Conservation (phyloP, 164 flowering plant species). For the Nymphaea colorata region DNA sequence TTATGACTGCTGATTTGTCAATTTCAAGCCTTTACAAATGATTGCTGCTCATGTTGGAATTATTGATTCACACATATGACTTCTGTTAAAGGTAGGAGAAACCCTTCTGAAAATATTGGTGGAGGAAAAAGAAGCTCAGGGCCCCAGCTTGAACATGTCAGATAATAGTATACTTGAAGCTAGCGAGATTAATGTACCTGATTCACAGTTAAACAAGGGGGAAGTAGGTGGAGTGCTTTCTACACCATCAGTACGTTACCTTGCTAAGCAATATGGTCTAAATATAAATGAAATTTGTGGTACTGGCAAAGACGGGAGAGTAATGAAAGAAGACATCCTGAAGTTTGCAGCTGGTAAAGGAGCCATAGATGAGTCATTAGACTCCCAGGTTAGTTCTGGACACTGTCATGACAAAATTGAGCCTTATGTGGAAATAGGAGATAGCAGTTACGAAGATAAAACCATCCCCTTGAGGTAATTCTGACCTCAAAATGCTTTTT, state of each 20-base stretch:
- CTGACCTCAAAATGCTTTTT: neutral
- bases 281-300: conserved; percentile 58
- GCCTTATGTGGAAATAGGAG: conserved; percentile 9
- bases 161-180: no score
- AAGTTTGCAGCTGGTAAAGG: conserved; percentile 40
- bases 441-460: conserved; percentile 32
- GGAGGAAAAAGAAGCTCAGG: conserved; percentile 25
- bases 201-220: conserved; percentile 7
- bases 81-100: conserved; percentile 67
- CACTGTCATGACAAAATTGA: neutral
- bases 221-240: conserved; percentile 34
- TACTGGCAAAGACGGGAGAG: conserved; percentile 80
- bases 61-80: no score
- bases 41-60: no score
- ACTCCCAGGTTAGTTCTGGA: conserved; percentile 11
- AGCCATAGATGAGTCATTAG: conserved; percentile 16
- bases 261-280: conserved; percentile 66
- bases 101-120: conserved; percentile 60
- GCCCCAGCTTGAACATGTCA: neutral
- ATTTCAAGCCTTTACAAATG: no score
- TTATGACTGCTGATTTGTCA: no score
- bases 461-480: conserved; percentile 59
- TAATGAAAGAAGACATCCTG: conserved; percentile 71
- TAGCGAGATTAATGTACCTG: neutral
- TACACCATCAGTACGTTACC: conserved; percentile 71